These are phyloP conservation scores for Eucalyptus urophylla DNA, from an alignment of 345 rosid species.

Conservation along the genomic window DNA sequence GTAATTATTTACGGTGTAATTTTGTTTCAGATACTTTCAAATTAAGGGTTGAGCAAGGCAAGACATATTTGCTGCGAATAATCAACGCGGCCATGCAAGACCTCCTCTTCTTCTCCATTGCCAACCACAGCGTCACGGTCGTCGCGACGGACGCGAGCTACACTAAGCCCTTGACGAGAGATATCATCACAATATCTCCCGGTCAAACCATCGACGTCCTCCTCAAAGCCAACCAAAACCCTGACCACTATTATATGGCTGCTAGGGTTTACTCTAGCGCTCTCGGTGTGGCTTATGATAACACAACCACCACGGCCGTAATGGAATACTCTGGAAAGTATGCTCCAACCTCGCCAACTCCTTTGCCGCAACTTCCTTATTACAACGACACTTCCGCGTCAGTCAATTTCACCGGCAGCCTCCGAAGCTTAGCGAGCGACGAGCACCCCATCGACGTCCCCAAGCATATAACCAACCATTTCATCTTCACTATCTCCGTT, in stretches of 20 bases:
- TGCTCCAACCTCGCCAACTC: not conserved
- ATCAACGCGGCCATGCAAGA: constrained; percentile 20
- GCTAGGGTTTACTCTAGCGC: not conserved
- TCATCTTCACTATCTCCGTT: not conserved
- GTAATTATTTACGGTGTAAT: not conserved
- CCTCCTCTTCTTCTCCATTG: constrained; percentile 15
- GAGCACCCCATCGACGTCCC: constrained; percentile 8
- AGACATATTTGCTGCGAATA: constrained; percentile 19
- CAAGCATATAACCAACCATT: not conserved
- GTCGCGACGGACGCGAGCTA: constrained; percentile 24
- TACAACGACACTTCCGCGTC: constrained; percentile 9
- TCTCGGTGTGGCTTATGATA: not conserved
- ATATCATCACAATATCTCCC: constrained; percentile 5
- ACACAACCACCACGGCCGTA: constrained; percentile 1
- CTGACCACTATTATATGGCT: constrained; percentile 6
- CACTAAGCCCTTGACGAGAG: constrained; percentile 5
- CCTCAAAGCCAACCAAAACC: constrained; percentile 5
- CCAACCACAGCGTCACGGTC: constrained; percentile 5
- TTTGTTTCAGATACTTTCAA: not conserved
- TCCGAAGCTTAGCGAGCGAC: not conserved
- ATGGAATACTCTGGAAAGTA: constrained; percentile 3
- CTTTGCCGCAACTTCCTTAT: constrained; percentile 3
- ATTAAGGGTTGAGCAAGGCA: constrained; percentile 11
- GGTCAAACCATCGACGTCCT: constrained; percentile 27
- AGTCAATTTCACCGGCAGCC: constrained; percentile 3